A percentile compares a stretch with the other conserved stretches of the same genome.
Evolutionary conservation across 2,329 filamentous ascomycete species (phyloP).

Genomic region (Colletotrichum melonis): DNA sequence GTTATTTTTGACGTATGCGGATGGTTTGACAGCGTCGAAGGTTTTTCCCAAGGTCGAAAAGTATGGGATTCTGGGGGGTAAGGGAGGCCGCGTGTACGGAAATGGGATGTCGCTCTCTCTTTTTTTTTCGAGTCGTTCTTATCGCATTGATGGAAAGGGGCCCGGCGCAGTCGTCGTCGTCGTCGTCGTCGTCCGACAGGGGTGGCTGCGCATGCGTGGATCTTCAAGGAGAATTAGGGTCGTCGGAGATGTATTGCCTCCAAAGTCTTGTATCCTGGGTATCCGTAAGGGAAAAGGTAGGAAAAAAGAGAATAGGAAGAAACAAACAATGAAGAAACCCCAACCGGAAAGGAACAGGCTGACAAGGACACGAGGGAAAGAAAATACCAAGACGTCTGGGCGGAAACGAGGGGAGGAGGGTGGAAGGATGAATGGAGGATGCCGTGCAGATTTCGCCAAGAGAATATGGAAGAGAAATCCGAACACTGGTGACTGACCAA

Average conservation of each 20-base stretch:
- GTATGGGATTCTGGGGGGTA: not conserved
- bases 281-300: not conserved
- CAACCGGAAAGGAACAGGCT: not conserved
- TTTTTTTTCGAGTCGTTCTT: not conserved
- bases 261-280: not conserved
- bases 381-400: slow-evolving; percentile 4
- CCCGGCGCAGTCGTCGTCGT: not conserved
- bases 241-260: not conserved
- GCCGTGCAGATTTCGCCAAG: not conserved
- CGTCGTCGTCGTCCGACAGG: not conserved
- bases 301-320: not conserved
- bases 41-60: not conserved
- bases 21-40: not conserved
- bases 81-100: not conserved
- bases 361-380: not conserved
- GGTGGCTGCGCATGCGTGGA: not conserved
- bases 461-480: too few relatives aligned
- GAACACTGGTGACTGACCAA: not conserved
- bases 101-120: not conserved
- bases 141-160: not conserved
- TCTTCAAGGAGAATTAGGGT: not conserved
- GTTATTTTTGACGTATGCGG: not conserved
- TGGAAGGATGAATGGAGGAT: not conserved
- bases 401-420: not conserved
- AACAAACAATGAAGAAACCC: not conserved